Conservation (phyloP, 1,139 yeast species). For the Yamadazyma taylorii region DNA sequence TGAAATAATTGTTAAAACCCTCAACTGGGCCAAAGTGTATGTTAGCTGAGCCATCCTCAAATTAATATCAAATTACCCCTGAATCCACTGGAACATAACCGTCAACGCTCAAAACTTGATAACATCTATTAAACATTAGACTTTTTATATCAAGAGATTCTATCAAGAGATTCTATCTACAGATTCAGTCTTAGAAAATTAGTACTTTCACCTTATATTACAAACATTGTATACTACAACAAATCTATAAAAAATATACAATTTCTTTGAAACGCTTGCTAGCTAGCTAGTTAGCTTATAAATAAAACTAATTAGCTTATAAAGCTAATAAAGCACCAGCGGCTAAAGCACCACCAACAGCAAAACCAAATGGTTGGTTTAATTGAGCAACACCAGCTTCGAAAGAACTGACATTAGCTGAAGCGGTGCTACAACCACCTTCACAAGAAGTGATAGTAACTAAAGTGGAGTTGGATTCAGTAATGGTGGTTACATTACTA, state of each 20-base stretch:
- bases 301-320: conserved; percentile 31
- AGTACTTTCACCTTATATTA: conserved; percentile 2
- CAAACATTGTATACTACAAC: conserved; percentile 1
- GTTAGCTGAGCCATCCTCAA: no score
- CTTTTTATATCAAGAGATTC: no score
- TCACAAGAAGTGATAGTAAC: conserved; percentile 45
- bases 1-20: conserved; percentile 1
- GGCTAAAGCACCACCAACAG: conserved; percentile 46
- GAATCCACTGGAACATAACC: conserved; percentile 1
- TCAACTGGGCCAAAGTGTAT: no score
- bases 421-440: conserved; percentile 19
- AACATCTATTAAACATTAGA: no score
- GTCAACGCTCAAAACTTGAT: no score
- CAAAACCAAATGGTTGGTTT: conserved; percentile 21
- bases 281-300: background rate
- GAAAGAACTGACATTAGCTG: conserved; percentile 33
- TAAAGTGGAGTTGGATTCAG: conserved; percentile 9
- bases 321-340: conserved; percentile 51
- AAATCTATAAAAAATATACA: conserved; percentile 2
- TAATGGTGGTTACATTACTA: conserved; percentile 9
- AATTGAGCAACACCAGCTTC: conserved; percentile 26
- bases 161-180: background rate
- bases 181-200: no score
- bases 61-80: background rate
- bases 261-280: no score